A percentile compares a stretch with the other conserved stretches of the same genome.
Conservation (phyloP, 139 green algal genomes). For the Parachlorella kessleri region DNA sequence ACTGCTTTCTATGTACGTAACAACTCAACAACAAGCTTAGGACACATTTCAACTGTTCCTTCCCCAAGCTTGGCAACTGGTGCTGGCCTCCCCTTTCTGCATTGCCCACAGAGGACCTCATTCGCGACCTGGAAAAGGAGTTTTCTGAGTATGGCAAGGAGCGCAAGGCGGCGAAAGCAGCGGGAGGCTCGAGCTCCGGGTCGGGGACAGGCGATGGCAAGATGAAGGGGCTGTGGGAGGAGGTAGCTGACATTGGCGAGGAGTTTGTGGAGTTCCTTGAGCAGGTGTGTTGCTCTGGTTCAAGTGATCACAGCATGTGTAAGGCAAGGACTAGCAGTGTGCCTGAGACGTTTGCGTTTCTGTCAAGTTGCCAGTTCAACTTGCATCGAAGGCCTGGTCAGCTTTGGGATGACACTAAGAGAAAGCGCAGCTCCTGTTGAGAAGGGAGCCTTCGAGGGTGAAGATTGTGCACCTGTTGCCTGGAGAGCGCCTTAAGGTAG, state of each 20-base stretch:
- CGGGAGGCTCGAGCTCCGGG: neutral
- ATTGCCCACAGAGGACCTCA: conserved; percentile 64
- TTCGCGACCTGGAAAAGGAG: conserved; percentile 67
- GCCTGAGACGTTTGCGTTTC: neutral
- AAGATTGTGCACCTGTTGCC: too few relatives aligned
- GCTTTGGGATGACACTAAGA: too few relatives aligned
- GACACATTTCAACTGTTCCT: too few relatives aligned
- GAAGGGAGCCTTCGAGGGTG: too few relatives aligned
- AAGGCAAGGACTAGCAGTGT: neutral
- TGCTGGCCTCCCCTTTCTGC: too few relatives aligned
- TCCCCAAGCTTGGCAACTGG: too few relatives aligned
- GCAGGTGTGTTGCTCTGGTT: conserved; percentile 28
- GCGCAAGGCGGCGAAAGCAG: conserved; percentile 25
- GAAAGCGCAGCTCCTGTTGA: neutral
- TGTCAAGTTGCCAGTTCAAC: neutral
- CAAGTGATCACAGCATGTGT: neutral
- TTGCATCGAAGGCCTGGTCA: neutral
- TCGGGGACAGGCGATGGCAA: too few relatives aligned
- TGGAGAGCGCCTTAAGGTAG: too few relatives aligned
- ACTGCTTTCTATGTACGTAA: too few relatives aligned
- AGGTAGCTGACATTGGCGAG: conserved; percentile 64
- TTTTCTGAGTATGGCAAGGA: conserved; percentile 20
- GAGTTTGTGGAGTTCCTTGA: conserved; percentile 75
- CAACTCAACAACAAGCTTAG: too few relatives aligned
- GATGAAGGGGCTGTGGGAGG: conserved; percentile 54